phyloP scores from a whole-genome alignment of 164 flowering plant genomes.

The Vitis rupestris region DNA sequence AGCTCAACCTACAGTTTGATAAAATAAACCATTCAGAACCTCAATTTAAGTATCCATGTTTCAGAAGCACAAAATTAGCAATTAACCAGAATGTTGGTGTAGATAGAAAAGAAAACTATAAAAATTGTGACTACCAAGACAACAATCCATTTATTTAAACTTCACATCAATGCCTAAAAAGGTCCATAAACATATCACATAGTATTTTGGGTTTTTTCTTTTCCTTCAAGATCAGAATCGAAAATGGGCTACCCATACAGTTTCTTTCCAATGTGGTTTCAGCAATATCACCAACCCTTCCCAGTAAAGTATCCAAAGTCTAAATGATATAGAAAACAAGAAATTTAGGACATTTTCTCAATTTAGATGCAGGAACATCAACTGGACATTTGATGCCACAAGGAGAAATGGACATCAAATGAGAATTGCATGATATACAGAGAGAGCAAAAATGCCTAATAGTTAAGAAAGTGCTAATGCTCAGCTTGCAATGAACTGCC shows the following conservation, averaged over 20 bases:
- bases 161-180: too few relatives aligned
- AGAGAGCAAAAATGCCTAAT: too few relatives aligned
- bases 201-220: too few relatives aligned
- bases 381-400: background rate
- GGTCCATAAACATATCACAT: too few relatives aligned
- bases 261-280: background rate
- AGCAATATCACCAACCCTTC: background rate
- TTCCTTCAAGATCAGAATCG: too few relatives aligned
- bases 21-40: background rate
- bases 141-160: background rate
- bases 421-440: background rate
- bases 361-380: background rate
- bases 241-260: too few relatives aligned
- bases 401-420: background rate
- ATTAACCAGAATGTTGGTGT: background rate
- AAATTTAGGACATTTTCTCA: too few relatives aligned
- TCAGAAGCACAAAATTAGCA: background rate
- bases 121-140: background rate
- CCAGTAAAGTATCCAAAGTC: background rate
- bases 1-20: conserved; percentile 73
- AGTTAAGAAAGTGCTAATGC: too few relatives aligned
- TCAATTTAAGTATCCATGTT: background rate
- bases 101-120: background rate
- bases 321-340: too few relatives aligned
- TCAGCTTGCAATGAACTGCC: too few relatives aligned